Evolutionary conservation across 1,284 basidiomycete species (phyloP), one percentile per base, ranked within the genome.

Genomic region (Moesziomyces sp.): DNA sequence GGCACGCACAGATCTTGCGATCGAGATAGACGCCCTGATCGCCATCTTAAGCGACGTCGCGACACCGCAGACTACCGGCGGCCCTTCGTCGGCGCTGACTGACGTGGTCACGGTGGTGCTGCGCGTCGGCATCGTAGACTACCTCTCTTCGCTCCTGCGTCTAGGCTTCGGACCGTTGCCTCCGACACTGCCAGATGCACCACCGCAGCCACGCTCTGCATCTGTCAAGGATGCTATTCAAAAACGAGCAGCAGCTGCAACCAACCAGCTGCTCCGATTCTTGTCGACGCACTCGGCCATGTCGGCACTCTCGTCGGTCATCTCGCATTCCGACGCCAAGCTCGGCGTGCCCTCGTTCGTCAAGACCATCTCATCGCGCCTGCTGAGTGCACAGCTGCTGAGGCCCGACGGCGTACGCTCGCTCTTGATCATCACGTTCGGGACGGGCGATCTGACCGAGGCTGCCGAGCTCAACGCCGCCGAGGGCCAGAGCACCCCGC

Each of bases 381-480:
- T 84, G 40, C 58, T 78, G 7, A 71, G 76, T 8, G 71, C 73
- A 16, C 82, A 83, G 56, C 75, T 84, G 2, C 55, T 83, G 9
- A 53, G 82, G 6, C 68, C 77, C 1, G 79, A 81, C n/a, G 82
- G 81, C 13, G 78, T 82, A 2, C 75, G 76, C 13, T 68, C 76
- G 7, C 62, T 81, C 9, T 59, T 81, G 28, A 66, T 78, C 51
- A 77, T 62, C 51, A 73, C 73, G 4, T 74, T 80, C 28, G 76
- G 76, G 16, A 61, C 64, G 18, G 54, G 57, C 23, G 71, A 79
- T 26, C 18, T 63, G 3, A 59, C 60, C 3, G 60, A 69, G 30
- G 35, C 56, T 4, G 44, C 40, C 14, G 74, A 77, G 23, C 43
- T 75, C 52, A 60, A 65, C 10, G 58, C n/a, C 3, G 49, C 35